phyloP scores from a whole-genome alignment of 148 eudicot species.

The Cornus florida region DNA sequence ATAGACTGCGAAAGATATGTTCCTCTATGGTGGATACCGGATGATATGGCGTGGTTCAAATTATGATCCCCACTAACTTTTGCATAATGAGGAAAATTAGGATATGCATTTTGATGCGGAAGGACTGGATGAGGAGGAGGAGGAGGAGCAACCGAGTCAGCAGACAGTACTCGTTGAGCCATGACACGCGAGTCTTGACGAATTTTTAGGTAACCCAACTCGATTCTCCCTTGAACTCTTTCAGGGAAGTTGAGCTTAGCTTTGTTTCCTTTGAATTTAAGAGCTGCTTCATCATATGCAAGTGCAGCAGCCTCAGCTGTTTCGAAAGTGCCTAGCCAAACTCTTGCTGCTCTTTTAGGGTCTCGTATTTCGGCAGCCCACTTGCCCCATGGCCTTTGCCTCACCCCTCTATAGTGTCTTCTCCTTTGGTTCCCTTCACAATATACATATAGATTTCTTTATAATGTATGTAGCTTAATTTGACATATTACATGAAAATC shows the following conservation, averaged over 20 bases:
- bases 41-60: background rate
- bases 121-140: background rate
- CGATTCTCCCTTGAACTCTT: slow-evolving; percentile 29
- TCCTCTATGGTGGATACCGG: background rate
- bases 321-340: slow-evolving; percentile 54
- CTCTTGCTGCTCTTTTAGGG: slow-evolving; percentile 55
- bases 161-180: background rate
- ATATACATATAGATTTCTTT: too few species aligned
- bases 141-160: background rate
- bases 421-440: slow-evolving; percentile 23
- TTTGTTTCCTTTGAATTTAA: slow-evolving; percentile 49
- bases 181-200: background rate
- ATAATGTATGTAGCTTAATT: too few species aligned
- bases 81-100: slow-evolving; percentile 1
- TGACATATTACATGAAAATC: too few species aligned
- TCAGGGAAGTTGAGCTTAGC: slow-evolving; percentile 62
- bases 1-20: background rate
- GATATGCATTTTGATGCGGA: background rate
- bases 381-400: slow-evolving; percentile 58
- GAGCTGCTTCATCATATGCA: slow-evolving; percentile 56
- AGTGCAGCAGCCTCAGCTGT: slow-evolving; percentile 54
- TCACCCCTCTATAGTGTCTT: slow-evolving; percentile 56
- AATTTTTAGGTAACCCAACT: slow-evolving; percentile 3
- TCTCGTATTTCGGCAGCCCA: slow-evolving; percentile 61
- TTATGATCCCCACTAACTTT: background rate